Percentiles rank a stretch among this genome's conserved stretches.
These are phyloP conservation scores for Lepidium africanum DNA, from an alignment of 345 rosid species.

Conservation along the genomic window DNA sequence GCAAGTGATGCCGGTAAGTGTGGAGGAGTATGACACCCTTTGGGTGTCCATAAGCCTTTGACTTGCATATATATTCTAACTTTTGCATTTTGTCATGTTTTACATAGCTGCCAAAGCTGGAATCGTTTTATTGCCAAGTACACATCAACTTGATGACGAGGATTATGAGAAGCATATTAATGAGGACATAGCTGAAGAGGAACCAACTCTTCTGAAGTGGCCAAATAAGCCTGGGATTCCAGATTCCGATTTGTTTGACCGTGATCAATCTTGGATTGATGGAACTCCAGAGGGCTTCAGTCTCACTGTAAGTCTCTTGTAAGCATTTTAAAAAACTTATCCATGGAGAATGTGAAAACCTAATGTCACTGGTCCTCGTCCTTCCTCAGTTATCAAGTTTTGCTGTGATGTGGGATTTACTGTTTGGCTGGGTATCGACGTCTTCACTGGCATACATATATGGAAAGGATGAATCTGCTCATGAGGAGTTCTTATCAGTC, in stretches of 20 bases:
- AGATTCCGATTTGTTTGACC: constrained; percentile 49
- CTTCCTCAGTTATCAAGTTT: constrained; percentile 63
- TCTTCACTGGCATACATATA: constrained; percentile 83
- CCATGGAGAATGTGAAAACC: background rate
- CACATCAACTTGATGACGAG: constrained; percentile 33
- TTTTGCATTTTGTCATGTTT: constrained; percentile 1
- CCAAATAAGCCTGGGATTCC: constrained; percentile 58
- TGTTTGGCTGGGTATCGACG: constrained; percentile 87
- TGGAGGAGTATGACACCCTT: background rate
- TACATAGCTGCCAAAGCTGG: constrained; percentile 64
- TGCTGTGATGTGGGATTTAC: constrained; percentile 81
- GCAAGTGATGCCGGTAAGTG: constrained; percentile 49
- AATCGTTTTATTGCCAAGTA: constrained; percentile 48
- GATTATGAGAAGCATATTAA: background rate
- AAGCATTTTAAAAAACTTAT: background rate
- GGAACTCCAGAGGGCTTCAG: constrained; percentile 75
- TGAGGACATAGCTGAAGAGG: constrained; percentile 32
- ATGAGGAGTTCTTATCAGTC: constrained; percentile 57
- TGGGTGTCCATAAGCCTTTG: background rate
- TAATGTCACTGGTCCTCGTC: background rate
- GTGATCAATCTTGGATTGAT: constrained; percentile 83
- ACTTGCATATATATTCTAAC: background rate
- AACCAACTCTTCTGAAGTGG: constrained; percentile 47
- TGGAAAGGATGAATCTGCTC: constrained; percentile 65
- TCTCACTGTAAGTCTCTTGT: constrained; percentile 47